These are phyloP conservation scores for Mycena citricolor DNA, from an alignment of 1,284 basidiomycete species.

Conservation along the genomic window DNA sequence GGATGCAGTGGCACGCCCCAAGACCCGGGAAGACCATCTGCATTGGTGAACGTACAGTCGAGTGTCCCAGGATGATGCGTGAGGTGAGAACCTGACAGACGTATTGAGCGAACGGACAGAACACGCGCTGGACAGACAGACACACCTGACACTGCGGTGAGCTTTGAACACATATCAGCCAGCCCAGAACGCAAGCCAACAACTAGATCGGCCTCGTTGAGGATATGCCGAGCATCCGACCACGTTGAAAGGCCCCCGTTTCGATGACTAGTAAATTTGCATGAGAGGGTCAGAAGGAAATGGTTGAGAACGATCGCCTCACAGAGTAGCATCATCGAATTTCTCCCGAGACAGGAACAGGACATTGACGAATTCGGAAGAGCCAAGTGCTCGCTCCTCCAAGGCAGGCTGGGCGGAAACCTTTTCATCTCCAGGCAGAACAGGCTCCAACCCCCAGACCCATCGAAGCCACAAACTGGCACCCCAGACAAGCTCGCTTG, in stretches of 20 bases:
- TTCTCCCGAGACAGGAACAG: slow-evolving; percentile 19
- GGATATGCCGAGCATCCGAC: slow-evolving; percentile 19
- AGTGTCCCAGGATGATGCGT: slow-evolving; percentile 9
- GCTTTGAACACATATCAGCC: slow-evolving; percentile 14
- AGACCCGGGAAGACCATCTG: slow-evolving; percentile 13
- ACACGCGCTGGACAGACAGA: background rate
- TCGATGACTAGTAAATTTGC: slow-evolving; percentile 8
- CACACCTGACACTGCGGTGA: background rate
- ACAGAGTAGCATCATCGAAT: slow-evolving; percentile 17
- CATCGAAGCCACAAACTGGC: slow-evolving; percentile 19
- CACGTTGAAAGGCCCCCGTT: slow-evolving; percentile 7
- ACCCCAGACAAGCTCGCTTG: slow-evolving; percentile 24
- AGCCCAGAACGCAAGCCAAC: slow-evolving; percentile 14
- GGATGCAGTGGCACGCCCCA: slow-evolving; percentile 18
- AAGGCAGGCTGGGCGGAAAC: too few relatives aligned
- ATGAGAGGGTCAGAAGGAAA: background rate
- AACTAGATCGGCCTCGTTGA: slow-evolving; percentile 16
- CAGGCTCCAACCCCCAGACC: slow-evolving; percentile 20
- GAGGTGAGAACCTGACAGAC: too few relatives aligned
- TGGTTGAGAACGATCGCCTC: slow-evolving; percentile 2
- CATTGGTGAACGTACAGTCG: slow-evolving; percentile 21
- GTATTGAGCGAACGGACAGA: too few relatives aligned
- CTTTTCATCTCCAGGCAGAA: slow-evolving; percentile 2
- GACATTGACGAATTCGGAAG: slow-evolving; percentile 21
- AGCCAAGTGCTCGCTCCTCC: too few relatives aligned